Evolutionary conservation across 306 rosid species (phyloP), one percentile per base, ranked within the genome.

Genomic region (Pyrus communis): DNA sequence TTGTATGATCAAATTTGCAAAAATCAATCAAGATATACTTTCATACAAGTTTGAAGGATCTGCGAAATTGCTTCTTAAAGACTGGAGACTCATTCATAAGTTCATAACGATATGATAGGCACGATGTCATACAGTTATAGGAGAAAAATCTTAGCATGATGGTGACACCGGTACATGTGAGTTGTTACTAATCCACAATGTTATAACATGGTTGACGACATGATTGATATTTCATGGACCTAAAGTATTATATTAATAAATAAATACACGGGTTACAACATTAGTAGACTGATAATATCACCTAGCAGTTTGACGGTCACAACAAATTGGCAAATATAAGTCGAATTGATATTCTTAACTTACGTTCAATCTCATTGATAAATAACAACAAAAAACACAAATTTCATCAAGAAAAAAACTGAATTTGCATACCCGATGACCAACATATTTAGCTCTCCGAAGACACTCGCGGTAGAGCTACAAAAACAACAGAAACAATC

Each of bases 401-500:
- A 30, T 1, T 28, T 63, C 23, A 49, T 3, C 31, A 5, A 0
- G 55, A 61, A 23, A 65, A 65, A 35, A 79, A 2, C 22, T 42
- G 52, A 15, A 28, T 75, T 67, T 61, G 25, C 86, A 67, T 83
- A 94, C 98, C 93, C 78, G 89, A 64, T 85, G 87, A 38, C 98
- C 98, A 64, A 95, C 73, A 73, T 88, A 95, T 78, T 92, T 95
- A 68, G 96, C 98, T 87, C 97, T 84, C 64, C 98, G 91, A 7
- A 92, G 86, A 67, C 98, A 95, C 86, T 95, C 97, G 3, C 97
- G 97, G 85, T 95, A 90, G 52, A 95, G 97, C 97, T 92, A 46
- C 69, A 57, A 3, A 66, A 46, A 15, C 21, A 49, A 49, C 3
- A 1, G 55, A 49, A 49, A 17, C 54, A 46, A 64, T 5, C 8